Base-by-base conservation (phyloP, 371 early-diverging fungal genomes). In the Smittium mucronatum region DNA sequence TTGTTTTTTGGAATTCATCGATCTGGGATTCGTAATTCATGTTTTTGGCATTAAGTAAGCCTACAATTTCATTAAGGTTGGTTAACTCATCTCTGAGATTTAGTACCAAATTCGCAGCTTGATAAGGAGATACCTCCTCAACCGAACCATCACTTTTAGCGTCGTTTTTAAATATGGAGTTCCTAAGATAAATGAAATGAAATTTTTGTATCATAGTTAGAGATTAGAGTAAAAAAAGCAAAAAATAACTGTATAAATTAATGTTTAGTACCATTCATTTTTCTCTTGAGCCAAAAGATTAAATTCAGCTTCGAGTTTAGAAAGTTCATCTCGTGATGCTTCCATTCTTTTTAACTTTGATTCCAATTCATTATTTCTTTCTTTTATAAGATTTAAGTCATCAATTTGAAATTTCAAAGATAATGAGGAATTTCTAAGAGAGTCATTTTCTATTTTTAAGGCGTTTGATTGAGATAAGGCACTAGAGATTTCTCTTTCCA, bases 211-310 rank as follows among this genome's bases (percentile, higher is more conserved):
- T n/a, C n/a, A n/a, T n/a, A n/a, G n/a, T n/a, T n/a, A n/a, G n/a
- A n/a, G n/a, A n/a, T n/a, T n/a, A 47, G 47, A 47, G 47, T 11
- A 47, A 11, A 47, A 47, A 47, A 47, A 47, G 21, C 21, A 47
- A 47, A 21, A 47, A 47, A 47, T 47, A 21, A 47, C 5, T n/a
- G n/a, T n/a, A n/a, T n/a, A n/a, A n/a, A n/a, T n/a, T n/a, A n/a
- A n/a, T n/a, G n/a, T n/a, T n/a, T 11, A 47, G 47, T 47, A 47
- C 47, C 47, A 86, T 61, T 76, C 74, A 63, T 70, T 73, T 68
- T 80, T 78, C 72, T 86, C 85, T 36, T 80, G 77, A 34, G 59
- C 47, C 33, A 84, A 64, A 15, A 58, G 60, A 16, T 58, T 30
- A 2, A 76, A 29, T 69, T 77, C 77, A 11, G 76, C 74, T 70